Evolutionary conservation across 441 rosid genomes (phyloP).

Genomic region (Jatropha multifida): DNA sequence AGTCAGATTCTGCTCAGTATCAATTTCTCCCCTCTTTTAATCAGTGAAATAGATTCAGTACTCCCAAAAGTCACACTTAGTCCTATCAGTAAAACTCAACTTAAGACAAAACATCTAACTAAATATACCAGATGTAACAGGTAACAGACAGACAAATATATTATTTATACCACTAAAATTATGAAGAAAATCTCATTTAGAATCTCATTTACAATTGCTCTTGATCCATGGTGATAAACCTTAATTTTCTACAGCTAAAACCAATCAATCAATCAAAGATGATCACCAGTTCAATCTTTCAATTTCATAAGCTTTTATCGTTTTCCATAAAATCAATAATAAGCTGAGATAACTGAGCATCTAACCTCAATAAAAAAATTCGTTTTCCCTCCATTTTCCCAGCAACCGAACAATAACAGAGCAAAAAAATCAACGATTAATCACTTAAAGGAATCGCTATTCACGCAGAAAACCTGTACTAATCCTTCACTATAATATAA

Average conservation of each 20-base stretch:
- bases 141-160: not conserved
- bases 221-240: not conserved
- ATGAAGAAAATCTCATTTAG: not conserved
- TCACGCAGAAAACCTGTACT: not conserved
- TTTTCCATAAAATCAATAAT: not conserved
- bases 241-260: not conserved
- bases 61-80: constrained; percentile 10
- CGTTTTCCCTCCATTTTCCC: constrained; percentile 13
- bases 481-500: not conserved
- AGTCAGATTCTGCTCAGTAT: not conserved
- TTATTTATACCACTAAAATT: no score
- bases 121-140: not conserved
- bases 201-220: not conserved
- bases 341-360: not conserved
- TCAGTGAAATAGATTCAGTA: constrained; percentile 1
- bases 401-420: not conserved
- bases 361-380: constrained; percentile 12
- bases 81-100: constrained; percentile 7
- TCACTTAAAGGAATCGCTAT: not conserved
- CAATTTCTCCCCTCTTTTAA: constrained; percentile 5
- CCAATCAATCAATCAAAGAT: not conserved
- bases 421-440: not conserved
- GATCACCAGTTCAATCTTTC: not conserved
- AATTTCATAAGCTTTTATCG: not conserved
- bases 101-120: constrained; percentile 7